Percentiles rank a stretch among this genome's conserved stretches.
These are phyloP conservation scores for Ascochyta pisi DNA, from an alignment of 2,329 filamentous ascomycete species.

Conservation along the genomic window DNA sequence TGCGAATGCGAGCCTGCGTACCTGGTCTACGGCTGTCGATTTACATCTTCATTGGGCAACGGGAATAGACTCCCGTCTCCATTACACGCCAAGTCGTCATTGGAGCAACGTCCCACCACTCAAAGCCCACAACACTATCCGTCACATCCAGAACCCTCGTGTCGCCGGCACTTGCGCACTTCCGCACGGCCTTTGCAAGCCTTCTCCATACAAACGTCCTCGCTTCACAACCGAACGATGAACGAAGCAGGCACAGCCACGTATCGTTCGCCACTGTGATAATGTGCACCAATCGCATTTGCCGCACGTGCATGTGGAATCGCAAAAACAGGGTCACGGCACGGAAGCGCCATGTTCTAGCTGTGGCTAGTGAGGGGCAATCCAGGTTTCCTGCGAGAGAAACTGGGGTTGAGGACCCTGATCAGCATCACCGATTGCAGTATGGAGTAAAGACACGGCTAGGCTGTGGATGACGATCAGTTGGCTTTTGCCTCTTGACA, in stretches of 20 bases:
- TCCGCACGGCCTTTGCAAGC: slow-evolving; percentile 7
- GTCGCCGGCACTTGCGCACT: slow-evolving; percentile 8
- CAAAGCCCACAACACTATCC: not conserved
- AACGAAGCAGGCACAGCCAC: slow-evolving; percentile 14
- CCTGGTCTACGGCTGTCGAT: not conserved
- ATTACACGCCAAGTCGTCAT: slow-evolving; percentile 8
- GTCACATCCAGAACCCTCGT: slow-evolving; percentile 8
- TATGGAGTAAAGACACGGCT: slow-evolving; percentile 21
- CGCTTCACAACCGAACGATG: slow-evolving; percentile 12
- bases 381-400: slow-evolving; percentile 14
- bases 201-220: slow-evolving; percentile 16
- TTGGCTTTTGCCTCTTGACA: slow-evolving; percentile 29
- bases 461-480: slow-evolving; percentile 33
- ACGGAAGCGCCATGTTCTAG: slow-evolving; percentile 23
- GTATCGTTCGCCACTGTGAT: slow-evolving; percentile 4
- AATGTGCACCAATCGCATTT: slow-evolving; percentile 4
- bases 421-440: slow-evolving; percentile 27
- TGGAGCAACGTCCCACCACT: slow-evolving; percentile 5
- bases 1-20: slow-evolving; percentile 3
- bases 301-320: slow-evolving; percentile 6
- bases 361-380: slow-evolving; percentile 43
- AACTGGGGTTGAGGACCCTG: slow-evolving; percentile 33
- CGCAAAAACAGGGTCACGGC: slow-evolving; percentile 11
- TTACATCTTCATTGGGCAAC: not conserved
- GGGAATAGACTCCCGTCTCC: slow-evolving; percentile 6